phyloP scores from a whole-genome alignment of 2,329 filamentous ascomycete genomes.

The Clarireedia paspali region DNA sequence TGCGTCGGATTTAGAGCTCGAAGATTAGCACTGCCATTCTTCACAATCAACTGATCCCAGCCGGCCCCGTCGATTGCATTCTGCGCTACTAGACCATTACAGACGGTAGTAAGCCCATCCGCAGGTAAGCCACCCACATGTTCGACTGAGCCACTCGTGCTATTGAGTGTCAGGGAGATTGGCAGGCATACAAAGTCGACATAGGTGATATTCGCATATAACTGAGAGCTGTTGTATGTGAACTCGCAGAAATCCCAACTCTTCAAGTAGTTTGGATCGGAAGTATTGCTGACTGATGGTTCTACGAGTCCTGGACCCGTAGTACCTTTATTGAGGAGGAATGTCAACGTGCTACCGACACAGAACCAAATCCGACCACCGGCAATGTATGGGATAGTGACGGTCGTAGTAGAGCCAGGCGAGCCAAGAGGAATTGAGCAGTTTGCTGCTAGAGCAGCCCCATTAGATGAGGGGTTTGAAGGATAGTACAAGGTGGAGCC shows the following conservation, averaged over 20 bases:
- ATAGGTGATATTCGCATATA: conserved; percentile 63
- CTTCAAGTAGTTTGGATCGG: conserved; percentile 53
- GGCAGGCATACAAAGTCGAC: conserved; percentile 67
- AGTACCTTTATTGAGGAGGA: conserved; percentile 60
- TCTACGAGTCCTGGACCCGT: conserved; percentile 63
- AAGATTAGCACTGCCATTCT: conserved; percentile 27
- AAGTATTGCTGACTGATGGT: conserved; percentile 61
- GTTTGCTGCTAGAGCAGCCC: conserved; percentile 46
- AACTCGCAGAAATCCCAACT: conserved; percentile 64
- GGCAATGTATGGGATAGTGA: conserved; percentile 62
- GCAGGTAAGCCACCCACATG: conserved; percentile 47
- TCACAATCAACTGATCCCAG: conserved; percentile 48
- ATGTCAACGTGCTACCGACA: conserved; percentile 51
- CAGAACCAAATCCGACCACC: conserved; percentile 69
- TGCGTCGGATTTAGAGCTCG: conserved; percentile 36
- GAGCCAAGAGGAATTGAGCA: conserved; percentile 59
- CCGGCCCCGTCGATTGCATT: conserved; percentile 44
- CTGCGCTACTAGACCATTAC: conserved; percentile 47
- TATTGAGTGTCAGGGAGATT: conserved; percentile 44
- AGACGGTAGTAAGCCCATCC: conserved; percentile 49
- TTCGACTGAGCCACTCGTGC: conserved; percentile 34
- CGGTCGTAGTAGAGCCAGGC: conserved; percentile 48
- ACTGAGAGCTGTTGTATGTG: conserved; percentile 51
- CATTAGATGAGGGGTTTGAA: conserved; percentile 42
- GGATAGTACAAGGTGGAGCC: conserved; percentile 60